Evolutionary conservation across 768 basidiomycete genomes (phyloP).

Genomic region (Leccinum aurantiacum): DNA sequence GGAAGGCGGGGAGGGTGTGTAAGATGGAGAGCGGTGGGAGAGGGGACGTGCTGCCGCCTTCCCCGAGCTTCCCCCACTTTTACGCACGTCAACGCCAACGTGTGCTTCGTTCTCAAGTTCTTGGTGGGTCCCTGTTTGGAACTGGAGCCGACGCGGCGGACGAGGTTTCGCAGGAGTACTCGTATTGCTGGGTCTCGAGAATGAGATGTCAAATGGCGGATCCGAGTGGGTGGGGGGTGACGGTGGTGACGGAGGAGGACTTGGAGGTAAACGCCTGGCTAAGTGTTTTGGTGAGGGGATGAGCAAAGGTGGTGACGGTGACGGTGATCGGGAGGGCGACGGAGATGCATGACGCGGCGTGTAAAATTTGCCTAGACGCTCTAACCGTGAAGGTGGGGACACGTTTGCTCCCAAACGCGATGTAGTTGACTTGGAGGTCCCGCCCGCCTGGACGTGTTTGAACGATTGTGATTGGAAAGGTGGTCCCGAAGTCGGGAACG

Average conservation of each 20-base stretch:
- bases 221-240: slow-evolving; percentile 12
- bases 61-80: not conserved
- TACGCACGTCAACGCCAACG: not conserved
- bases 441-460: not conserved
- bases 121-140: not conserved
- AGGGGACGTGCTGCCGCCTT: not conserved
- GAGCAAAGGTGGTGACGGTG: not conserved
- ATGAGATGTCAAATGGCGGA: slow-evolving; percentile 24
- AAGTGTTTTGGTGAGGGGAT: slow-evolving; percentile 1
- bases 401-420: not conserved
- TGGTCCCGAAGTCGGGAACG: not conserved
- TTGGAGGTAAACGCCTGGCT: not conserved
- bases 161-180: slow-evolving; percentile 31
- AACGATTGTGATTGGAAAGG: not conserved
- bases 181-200: slow-evolving; percentile 25
- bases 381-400: not conserved
- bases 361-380: not conserved
- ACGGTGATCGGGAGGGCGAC: not conserved
- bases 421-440: not conserved
- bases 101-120: not conserved
- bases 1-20: slow-evolving; percentile 20
- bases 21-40: slow-evolving; percentile 13
- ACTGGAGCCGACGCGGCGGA: slow-evolving; percentile 1
- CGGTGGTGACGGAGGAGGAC: slow-evolving; percentile 10
- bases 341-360: not conserved